Base-by-base conservation (phyloP, 768 basidiomycete genomes). In the Kwoniella sp. region DNA sequence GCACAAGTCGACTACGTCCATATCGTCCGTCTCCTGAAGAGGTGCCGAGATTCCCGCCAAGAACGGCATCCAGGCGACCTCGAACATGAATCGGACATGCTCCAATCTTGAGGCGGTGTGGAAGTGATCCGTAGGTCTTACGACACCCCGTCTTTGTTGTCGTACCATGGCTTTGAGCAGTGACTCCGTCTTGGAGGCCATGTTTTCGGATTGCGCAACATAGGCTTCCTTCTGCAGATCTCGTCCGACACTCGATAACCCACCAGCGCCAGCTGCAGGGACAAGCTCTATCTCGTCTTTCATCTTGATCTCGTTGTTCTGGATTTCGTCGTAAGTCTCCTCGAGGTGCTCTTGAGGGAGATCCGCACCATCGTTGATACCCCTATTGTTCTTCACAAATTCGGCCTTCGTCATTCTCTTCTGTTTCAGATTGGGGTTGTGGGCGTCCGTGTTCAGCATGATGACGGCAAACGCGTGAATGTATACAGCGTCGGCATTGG, bases 11-110 rank as follows among this genome's bases (percentile, higher is more conserved):
- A 98, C 91, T 19, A 93, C 83, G 75, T 95, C 94, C 51, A 93
- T 82, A 79, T 96, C 94, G 74, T 97, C 92, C 0, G 93, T 92
- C 63, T 93, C 91, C 79, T 98, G 96, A 48, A 98, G 83, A 17
- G 93, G 95, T 0, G 88, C 91, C 9, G 96, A 98, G 27, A 98
- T 83, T 12, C 93, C 94, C 15, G 96, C 95, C 24, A 99, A 85
- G 81, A 97, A 94, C 1, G 96, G 88, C 82, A 98, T 98, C 96
- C 96, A 99, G 22, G 92, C 94, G 7, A 97, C 94, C 80, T 98
- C 95, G 72, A 99, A 96, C 96, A 99, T 99, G 21, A 96, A 95
- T 37, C 88, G 86, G 65, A 98, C 95, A 77, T 99, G 96, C 61
- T 97, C 87, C 66, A 93, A 91, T 74, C 97, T 91, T 0, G 92